Evolutionary conservation across 2,329 filamentous ascomycete species (phyloP), one percentile per base, ranked within the genome.

Genomic region (Pestalotiopsis sp.): DNA sequence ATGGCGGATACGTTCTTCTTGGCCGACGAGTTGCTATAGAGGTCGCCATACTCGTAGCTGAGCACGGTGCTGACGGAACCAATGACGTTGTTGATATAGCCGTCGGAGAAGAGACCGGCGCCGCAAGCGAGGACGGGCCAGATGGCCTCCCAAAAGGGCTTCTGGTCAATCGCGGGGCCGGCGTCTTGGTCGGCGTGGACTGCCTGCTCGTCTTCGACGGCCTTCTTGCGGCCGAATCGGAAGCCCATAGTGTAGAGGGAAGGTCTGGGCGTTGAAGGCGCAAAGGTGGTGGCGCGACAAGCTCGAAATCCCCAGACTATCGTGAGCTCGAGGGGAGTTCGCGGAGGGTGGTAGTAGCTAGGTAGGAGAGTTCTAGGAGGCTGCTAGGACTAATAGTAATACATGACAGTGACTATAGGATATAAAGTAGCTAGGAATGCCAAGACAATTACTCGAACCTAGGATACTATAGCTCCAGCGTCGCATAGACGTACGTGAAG

Each of bases 21-120:
- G 1, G 93, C 91, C 0, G 84, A 83, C 0, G 92, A 95, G 2
- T 83, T 82, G n/a, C 78, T 85, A 80, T 94, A 98, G n/a, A 87
- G 80, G 0, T 85, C 81, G 56, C 87, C 87, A 76, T 97, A 97
- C 73, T 97, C 86, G 0, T 78, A 81, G 23, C 78, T 80, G 6
- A 97, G 87, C 69, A 94, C 89, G 1, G 94, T 97, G 74, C 91
- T 93, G 68, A 97, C 94, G 3, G 92, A 93, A 5, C 95, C 94
- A 74, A 97, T 97, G 71, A 97, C 93, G 76, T 93, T 94, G 81
- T 97, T 97, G 77, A 97, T 88, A 79, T 97, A 97, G 17, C 95
- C 95, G 79, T 97, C 95, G 27, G 92, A 94, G 81, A 97, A 97
- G 1, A 97, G 86, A 75, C 95, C 95, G 65, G 94, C 93, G 72